A percentile compares a stretch with the other conserved stretches of the same genome.
These are phyloP conservation scores for Exophiala calicioides DNA, from an alignment of 2,329 filamentous ascomycete genomes.

Conservation along the genomic window DNA sequence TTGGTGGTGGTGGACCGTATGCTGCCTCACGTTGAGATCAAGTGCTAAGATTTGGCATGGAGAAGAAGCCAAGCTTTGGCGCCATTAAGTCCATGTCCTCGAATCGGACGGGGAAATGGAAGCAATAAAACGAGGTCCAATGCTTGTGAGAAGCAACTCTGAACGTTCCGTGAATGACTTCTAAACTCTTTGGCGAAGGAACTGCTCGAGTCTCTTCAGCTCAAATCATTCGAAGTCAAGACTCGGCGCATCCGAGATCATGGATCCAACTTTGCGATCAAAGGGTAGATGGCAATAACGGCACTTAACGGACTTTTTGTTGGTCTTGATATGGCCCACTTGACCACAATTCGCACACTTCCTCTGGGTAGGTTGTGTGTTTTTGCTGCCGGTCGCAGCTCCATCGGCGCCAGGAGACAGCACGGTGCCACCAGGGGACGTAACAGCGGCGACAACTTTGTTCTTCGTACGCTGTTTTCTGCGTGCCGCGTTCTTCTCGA, in stretches of 20 bases:
- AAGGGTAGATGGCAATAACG: slow-evolving; percentile 29
- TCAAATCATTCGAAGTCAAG: slow-evolving; percentile 9
- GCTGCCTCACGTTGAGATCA: slow-evolving; percentile 11
- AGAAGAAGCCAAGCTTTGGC: slow-evolving; percentile 1
- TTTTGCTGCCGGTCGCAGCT: slow-evolving; percentile 62
- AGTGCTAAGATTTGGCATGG: slow-evolving; percentile 3
- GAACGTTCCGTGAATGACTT: neutral
- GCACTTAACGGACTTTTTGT: slow-evolving; percentile 77
- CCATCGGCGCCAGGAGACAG: slow-evolving; percentile 49
- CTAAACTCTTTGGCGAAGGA: neutral
- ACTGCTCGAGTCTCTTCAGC: too few relatives aligned
- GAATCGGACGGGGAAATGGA: slow-evolving; percentile 6
- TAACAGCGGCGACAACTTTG: slow-evolving; percentile 24
- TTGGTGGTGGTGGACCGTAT: neutral
- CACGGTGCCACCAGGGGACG: slow-evolving; percentile 34
- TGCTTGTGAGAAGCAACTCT: neutral
- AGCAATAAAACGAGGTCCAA: neutral
- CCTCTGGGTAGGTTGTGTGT: slow-evolving; percentile 62
- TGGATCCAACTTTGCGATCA: slow-evolving; percentile 22
- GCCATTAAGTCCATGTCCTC: slow-evolving; percentile 7
- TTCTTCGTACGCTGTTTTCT: slow-evolving; percentile 60
- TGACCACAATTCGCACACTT: slow-evolving; percentile 98
- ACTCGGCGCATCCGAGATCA: slow-evolving; percentile 20
- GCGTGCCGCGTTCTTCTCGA: slow-evolving; percentile 78
- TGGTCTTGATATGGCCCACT: slow-evolving; percentile 97